phyloP scores from a whole-genome alignment of 768 basidiomycete genomes.

The Boletus pseudopeckii region DNA sequence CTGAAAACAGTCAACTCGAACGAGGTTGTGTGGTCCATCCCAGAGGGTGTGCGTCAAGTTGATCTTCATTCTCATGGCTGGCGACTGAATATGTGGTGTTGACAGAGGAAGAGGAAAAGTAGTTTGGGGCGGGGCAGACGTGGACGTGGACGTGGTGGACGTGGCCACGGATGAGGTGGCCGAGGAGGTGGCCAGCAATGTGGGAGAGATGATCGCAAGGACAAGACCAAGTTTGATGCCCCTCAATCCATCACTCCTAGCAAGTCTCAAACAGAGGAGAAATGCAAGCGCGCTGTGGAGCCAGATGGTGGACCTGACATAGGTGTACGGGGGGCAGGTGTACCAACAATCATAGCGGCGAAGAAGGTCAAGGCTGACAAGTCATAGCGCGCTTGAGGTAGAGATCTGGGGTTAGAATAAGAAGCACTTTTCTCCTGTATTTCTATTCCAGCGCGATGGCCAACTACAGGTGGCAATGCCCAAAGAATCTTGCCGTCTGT shows the following conservation, averaged over 20 bases:
- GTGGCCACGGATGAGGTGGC: too few relatives aligned
- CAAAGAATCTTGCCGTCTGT: too few relatives aligned
- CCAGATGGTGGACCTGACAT: slow-evolving; percentile 74
- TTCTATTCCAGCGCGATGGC: slow-evolving; percentile 15
- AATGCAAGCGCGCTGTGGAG: slow-evolving; percentile 73
- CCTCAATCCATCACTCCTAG: slow-evolving; percentile 25
- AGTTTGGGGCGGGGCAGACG: slow-evolving; percentile 40
- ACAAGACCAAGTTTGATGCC: slow-evolving; percentile 10
- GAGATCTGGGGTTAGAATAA: neutral
- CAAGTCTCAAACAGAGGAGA: slow-evolving; percentile 58
- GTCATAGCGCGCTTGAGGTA: slow-evolving; percentile 7
- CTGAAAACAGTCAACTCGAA: slow-evolving; percentile 63
- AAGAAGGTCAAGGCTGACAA: slow-evolving; percentile 46
- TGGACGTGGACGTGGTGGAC: slow-evolving; percentile 34
- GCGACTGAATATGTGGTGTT: neutral
- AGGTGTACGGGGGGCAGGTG: slow-evolving; percentile 59
- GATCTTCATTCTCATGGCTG: neutral
- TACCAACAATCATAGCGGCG: slow-evolving; percentile 42
- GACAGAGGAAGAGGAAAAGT: slow-evolving; percentile 68
- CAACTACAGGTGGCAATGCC: too few relatives aligned
- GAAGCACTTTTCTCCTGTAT: slow-evolving; percentile 6
- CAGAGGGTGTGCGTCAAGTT: slow-evolving; percentile 46
- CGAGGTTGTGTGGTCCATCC: slow-evolving; percentile 60
- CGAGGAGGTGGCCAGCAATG: slow-evolving; percentile 19
- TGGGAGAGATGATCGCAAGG: slow-evolving; percentile 23